Percentiles rank a stretch among this genome's conserved stretches.
Conservation (phyloP, 306 rosid species). For the Dalbergia cultrata region DNA sequence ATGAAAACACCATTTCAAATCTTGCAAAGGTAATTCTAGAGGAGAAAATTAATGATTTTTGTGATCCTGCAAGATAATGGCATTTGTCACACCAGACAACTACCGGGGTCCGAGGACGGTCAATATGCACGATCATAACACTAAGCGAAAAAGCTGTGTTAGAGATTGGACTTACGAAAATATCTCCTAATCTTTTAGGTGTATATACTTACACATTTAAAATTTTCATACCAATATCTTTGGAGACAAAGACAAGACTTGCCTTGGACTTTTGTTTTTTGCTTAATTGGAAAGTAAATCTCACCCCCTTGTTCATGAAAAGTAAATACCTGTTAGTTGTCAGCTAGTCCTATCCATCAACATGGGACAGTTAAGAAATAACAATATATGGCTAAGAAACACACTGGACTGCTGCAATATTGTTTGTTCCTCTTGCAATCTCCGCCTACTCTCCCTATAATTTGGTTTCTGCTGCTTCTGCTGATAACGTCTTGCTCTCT, state of each 20-base stretch:
- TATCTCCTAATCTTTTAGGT: too few species aligned
- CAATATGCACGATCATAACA: too few species aligned
- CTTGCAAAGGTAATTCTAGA: too few species aligned
- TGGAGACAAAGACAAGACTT: not conserved
- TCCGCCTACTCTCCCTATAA: constrained; percentile 47
- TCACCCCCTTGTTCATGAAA: constrained; percentile 8
- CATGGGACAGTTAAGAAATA: constrained; percentile 45
- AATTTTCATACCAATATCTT: not conserved
- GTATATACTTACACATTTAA: too few species aligned
- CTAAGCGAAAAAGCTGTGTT: too few species aligned
- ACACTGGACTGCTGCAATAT: not conserved
- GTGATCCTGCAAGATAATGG: too few species aligned
- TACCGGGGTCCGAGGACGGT: too few species aligned
- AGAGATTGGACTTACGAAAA: too few species aligned
- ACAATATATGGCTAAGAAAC: constrained; percentile 32
- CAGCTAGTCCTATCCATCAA: constrained; percentile 24
- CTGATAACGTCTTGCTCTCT: not conserved
- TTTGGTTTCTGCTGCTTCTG: not conserved
- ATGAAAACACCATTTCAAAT: too few species aligned
- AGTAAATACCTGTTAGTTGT: constrained; percentile 30
- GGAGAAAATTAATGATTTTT: too few species aligned
- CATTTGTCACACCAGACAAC: too few species aligned
- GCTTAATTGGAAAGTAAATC: not conserved
- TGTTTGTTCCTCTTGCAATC: constrained; percentile 39
- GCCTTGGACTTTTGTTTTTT: not conserved